Evolutionary conservation across 345 rosid genomes (phyloP), one percentile per base, ranked within the genome.

Genomic region (Acer campestre): DNA sequence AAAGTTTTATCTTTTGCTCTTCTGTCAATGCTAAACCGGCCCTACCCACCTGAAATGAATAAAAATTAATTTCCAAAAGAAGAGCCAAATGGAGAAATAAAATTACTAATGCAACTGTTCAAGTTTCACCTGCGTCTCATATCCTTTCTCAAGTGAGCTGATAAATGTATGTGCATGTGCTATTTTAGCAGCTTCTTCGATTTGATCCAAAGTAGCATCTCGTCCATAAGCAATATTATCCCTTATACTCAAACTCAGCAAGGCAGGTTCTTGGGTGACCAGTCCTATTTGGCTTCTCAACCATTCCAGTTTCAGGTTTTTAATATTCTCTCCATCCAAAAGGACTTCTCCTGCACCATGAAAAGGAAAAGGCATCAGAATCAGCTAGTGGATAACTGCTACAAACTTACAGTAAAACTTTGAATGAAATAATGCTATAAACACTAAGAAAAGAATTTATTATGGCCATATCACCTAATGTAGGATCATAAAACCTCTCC

Each of bases 401-500:
- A 78, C 75, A 62, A 79, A 35, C 42, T 51, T 68, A 22, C 64
- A 56, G 63, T 35, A 56, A 40, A 76, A 25, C 69, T 48, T 61
- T 64, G 7, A 73, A 67, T 23, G 17, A 73, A 56, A 65, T 44
- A 25, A 56, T 13, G 49, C 58, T 6, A 42, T 71, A 64, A 61
- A 27, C 77, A 61, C 79, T 5, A 16, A n/a, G 18, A 72, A 14
- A 53, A 78, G 49, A 58, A 25, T 1, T 63, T 56, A 48, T n/a
- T 4, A 80, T 42, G 25, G 64, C 31, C 75, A 82, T 67, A 78
- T 48, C 90, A 97, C 99, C 99, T 88, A 97, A 84, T 38, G 98
- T 97, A 75, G 99, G 99, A 88, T 94, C 99, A 88, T 97, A 97
- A 85, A 97, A 97, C 80, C 99, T 91, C 77, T 97, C 98, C 98